Percentiles rank a stretch among this genome's conserved stretches.
Conservation (phyloP, 192 early-diverging fungal genomes). For the Paraglomus brasilianum region DNA sequence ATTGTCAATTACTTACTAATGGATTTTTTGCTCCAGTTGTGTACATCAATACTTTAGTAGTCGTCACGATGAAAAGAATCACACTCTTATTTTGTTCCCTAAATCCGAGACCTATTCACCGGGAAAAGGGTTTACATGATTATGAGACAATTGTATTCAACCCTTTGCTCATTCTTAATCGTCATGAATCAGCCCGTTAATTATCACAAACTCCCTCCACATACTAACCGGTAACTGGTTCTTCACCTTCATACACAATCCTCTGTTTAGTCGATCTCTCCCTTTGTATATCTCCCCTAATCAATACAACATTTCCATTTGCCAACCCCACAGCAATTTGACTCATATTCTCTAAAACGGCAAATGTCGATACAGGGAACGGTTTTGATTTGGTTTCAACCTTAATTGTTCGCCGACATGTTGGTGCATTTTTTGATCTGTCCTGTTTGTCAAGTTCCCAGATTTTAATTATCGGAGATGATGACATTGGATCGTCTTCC, state of each 20-base stretch:
- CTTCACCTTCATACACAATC: constrained; percentile 79
- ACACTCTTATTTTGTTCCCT: constrained; percentile 62
- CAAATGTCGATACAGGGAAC: constrained; percentile 71
- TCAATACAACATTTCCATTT: constrained; percentile 85
- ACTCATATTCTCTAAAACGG: constrained; percentile 72
- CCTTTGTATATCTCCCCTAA: constrained; percentile 78
- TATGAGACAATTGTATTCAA: constrained; percentile 41
- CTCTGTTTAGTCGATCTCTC: constrained; percentile 77
- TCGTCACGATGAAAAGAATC: constrained; percentile 70
- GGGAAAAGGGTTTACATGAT: constrained; percentile 1
- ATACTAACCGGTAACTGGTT: constrained; percentile 78
- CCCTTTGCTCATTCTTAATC: not conserved
- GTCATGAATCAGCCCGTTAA: not conserved
- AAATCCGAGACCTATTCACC: constrained; percentile 65
- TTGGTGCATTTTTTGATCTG: constrained; percentile 49
- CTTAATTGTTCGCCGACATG: constrained; percentile 61
- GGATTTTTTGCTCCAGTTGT: constrained; percentile 39
- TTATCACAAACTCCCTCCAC: constrained; percentile 35
- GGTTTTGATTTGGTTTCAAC: constrained; percentile 64
- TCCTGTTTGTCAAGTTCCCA: constrained; percentile 79
- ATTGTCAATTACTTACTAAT: constrained; percentile 12
- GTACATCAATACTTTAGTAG: constrained; percentile 58
- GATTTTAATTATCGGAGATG: constrained; percentile 63
- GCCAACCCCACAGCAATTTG: constrained; percentile 92
- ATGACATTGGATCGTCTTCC: constrained; percentile 45